phyloP scores from a whole-genome alignment of 768 basidiomycete genomes.

The Collybiopsis confluens region DNA sequence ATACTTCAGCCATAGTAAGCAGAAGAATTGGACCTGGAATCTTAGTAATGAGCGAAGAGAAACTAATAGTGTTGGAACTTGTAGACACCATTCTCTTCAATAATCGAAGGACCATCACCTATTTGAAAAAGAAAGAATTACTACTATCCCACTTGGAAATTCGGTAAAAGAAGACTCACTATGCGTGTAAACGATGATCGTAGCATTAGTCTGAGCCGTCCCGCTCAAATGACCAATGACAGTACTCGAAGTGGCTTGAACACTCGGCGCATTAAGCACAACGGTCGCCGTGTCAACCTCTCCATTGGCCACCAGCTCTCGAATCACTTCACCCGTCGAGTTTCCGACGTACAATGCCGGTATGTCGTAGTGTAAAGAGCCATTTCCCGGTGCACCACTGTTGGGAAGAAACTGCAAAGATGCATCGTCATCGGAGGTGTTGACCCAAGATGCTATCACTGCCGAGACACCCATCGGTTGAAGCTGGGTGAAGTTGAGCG shows the following conservation, averaged over 20 bases:
- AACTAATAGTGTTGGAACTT: too few species aligned
- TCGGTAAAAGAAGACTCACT: constrained; percentile 19
- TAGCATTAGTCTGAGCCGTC: constrained; percentile 13
- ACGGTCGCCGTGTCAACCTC: constrained; percentile 22
- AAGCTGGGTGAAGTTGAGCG: constrained; percentile 19
- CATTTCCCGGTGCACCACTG: constrained; percentile 18
- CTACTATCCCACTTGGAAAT: background rate
- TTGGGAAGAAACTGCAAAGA: constrained; percentile 26
- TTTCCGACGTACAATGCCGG: constrained; percentile 25
- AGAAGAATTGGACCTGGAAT: constrained; percentile 26
- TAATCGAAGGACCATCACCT: constrained; percentile 28
- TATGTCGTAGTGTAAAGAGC: constrained; percentile 20
- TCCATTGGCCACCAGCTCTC: constrained; percentile 15
- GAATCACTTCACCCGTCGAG: constrained; percentile 24
- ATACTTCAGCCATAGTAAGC: constrained; percentile 25
- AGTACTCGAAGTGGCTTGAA: constrained; percentile 15
- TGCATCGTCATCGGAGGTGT: constrained; percentile 24
- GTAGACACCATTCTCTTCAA: constrained; percentile 25
- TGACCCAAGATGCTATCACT: constrained; percentile 24
- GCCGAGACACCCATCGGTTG: constrained; percentile 18
- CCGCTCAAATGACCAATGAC: constrained; percentile 22
- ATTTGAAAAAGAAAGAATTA: background rate
- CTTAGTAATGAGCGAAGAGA: background rate
- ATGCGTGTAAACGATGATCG: constrained; percentile 26
- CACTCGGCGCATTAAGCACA: constrained; percentile 25